phyloP scores from a whole-genome alignment of 1,284 basidiomycete genomes.

The Malassezia nana region DNA sequence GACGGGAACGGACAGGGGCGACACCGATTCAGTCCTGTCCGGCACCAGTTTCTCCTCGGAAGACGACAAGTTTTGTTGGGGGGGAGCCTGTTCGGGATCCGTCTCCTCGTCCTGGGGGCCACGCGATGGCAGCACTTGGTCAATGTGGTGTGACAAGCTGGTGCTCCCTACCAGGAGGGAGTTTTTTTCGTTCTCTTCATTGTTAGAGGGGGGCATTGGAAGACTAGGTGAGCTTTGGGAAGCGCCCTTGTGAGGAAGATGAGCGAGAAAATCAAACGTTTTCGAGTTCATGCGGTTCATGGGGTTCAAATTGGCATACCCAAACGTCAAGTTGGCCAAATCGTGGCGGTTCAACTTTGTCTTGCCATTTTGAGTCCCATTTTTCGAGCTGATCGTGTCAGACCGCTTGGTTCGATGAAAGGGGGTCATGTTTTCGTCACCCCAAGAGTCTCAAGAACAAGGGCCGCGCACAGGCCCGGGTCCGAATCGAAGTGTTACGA shows the following conservation, averaged over 20 bases:
- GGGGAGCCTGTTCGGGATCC: too few species aligned
- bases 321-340: conserved; percentile 4
- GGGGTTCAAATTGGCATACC: neutral
- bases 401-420: neutral
- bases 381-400: neutral
- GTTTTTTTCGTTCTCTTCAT: neutral
- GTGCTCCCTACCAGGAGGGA: neutral
- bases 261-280: neutral
- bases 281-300: neutral
- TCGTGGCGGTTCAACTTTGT: conserved; percentile 12
- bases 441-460: neutral
- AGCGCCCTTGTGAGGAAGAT: neutral
- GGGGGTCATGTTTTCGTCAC: neutral
- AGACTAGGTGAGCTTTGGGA: neutral
- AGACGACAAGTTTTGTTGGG: too few species aligned
- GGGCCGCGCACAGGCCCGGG: neutral
- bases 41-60: too few species aligned
- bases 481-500: neutral
- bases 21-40: too few species aligned
- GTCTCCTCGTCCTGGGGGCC: neutral
- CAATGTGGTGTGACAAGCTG: neutral
- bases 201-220: neutral
- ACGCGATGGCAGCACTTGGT: neutral
- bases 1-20: neutral
- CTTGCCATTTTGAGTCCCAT: neutral